phyloP scores from a whole-genome alignment of 164 flowering plant genomes.

The Magnolia changhungtana region DNA sequence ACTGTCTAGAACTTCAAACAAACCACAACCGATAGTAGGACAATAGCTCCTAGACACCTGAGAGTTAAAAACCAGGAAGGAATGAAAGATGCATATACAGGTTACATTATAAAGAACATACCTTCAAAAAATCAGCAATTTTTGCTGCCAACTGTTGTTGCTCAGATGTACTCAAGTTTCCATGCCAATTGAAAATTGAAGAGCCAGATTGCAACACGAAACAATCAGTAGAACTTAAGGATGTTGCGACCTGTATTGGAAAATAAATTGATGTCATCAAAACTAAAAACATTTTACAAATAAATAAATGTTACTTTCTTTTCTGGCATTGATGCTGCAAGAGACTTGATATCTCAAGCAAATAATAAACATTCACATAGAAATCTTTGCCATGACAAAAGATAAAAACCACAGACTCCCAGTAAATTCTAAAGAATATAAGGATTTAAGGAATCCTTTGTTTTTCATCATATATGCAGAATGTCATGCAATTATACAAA shows the following conservation, averaged over 20 bases:
- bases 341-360: too few relatives aligned
- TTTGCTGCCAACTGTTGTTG: constrained; percentile 89
- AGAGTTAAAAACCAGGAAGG: background rate
- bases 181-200: constrained; percentile 86
- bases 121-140: constrained; percentile 94
- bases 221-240: constrained; percentile 81
- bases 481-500: too few relatives aligned
- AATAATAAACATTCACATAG: too few relatives aligned
- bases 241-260: constrained; percentile 64
- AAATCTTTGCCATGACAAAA: too few relatives aligned
- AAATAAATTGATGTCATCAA: background rate
- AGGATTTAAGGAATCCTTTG: too few relatives aligned
- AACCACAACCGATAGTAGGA: background rate
- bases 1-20: background rate
- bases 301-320: too few relatives aligned
- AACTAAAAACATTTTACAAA: too few relatives aligned
- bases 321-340: too few relatives aligned
- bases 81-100: background rate
- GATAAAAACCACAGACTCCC: too few relatives aligned
- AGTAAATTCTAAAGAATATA: too few relatives aligned
- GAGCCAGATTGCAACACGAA: constrained; percentile 93
- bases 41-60: background rate
- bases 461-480: too few relatives aligned
- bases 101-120: constrained; percentile 11
- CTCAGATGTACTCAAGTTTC: constrained; percentile 78